These are phyloP conservation scores for Hyaloscypha bicolor DNA, from an alignment of 495 filamentous ascomycete genomes.

Conservation along the genomic window DNA sequence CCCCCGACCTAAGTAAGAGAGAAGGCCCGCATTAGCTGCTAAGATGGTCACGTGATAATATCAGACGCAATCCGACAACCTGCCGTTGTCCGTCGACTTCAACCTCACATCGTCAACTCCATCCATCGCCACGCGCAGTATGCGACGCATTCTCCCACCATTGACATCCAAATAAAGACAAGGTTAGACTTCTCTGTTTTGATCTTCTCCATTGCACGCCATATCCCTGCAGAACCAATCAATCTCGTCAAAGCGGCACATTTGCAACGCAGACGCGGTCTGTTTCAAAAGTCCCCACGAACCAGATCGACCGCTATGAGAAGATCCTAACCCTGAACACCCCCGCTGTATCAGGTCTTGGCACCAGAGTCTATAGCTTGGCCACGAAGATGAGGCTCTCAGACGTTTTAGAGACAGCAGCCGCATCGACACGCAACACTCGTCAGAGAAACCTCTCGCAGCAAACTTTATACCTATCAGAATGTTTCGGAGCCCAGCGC, in stretches of 20 bases:
- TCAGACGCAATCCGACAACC: too few relatives aligned
- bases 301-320: background rate
- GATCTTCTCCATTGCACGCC: background rate
- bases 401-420: background rate
- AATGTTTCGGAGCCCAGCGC: background rate
- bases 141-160: background rate
- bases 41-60: too few relatives aligned
- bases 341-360: constrained; percentile 8
- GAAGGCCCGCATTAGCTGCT: too few relatives aligned
- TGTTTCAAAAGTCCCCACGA: background rate
- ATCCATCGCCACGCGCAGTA: background rate
- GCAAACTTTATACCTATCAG: background rate
- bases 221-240: background rate
- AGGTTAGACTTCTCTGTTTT: background rate
- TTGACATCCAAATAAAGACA: background rate
- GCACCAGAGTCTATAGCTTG: background rate
- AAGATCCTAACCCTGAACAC: background rate
- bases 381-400: background rate
- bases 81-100: too few relatives aligned
- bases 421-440: background rate
- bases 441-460: background rate
- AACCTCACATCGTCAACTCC: background rate
- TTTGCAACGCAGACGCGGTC: background rate
- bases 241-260: background rate
- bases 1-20: too few relatives aligned